Evolutionary conservation across 495 filamentous ascomycete genomes (phyloP), one percentile per base, ranked within the genome.

Genomic region (Elaphomyces granulatus): DNA sequence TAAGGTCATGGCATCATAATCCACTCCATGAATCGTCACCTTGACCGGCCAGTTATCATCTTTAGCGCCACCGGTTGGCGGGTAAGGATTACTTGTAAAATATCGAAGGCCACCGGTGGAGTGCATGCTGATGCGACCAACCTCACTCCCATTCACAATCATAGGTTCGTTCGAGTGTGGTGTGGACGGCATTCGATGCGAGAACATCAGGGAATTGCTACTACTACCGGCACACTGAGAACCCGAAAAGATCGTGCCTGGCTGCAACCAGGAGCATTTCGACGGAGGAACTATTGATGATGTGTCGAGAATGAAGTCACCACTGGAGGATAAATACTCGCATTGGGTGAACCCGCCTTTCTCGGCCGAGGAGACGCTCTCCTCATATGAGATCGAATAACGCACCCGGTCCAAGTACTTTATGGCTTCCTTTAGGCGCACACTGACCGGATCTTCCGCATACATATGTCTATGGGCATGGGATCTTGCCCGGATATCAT

Each of bases 1-100:
- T n/a, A 82, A 51, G 6, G 73, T 77, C 74, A 79, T 77, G 10
- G 59, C 63, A 2, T 58, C 52, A 44, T 74, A 71, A 54, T 84
- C 75, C 45, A 83, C 69, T 37, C 70, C 64, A 49, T 83, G 77
- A 38, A 84, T 74, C 17, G 72, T 80, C 32, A 84, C 77, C 44
- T 77, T 78, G 34, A 84, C 80, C 3, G 80, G 77, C 80, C 80
- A 84, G 14, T 71, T 64, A 41, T 81, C 77, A 39, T 77, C 70
- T 10, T 58, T 61, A 6, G 45, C 51, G 20, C 36, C 39, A 20
- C 52, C 49, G 15, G 48, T 53, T 20, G 63, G 53, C 30, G 58
- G 20, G 38, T 66, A 63, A 36, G 60, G 54, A 18, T 59, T 26
- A 16, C 20, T 45, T 33, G 30, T 20, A 26, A 32, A 46, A 38